Percentiles rank a stretch among this genome's conserved stretches.
Evolutionary conservation across 352 stramenopile species (phyloP).

Genomic region (Pythium scleroteichum): DNA sequence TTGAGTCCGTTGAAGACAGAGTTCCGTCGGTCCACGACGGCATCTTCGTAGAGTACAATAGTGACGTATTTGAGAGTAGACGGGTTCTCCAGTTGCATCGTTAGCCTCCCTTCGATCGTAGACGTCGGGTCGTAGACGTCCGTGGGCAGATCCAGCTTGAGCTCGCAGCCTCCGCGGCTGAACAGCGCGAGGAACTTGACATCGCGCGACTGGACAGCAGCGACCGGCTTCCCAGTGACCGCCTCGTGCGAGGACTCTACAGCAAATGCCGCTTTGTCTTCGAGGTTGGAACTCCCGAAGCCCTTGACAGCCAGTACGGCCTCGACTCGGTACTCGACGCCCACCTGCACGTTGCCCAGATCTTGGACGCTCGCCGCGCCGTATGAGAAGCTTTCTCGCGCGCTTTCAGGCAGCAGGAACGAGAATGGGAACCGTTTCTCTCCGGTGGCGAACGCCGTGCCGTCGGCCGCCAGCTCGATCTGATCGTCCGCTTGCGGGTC

Average conservation of each 20-base stretch:
- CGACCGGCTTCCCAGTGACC: neutral
- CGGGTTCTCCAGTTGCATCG: neutral
- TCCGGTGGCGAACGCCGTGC: neutral
- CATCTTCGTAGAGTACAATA: conserved; percentile 9
- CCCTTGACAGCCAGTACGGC: neutral
- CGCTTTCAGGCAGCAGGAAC: neutral
- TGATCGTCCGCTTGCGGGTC: neutral
- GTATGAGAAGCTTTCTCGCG: conserved; percentile 6
- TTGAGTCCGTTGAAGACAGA: neutral
- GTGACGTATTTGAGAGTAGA: neutral
- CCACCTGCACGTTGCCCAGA: conserved; percentile 4
- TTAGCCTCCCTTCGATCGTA: neutral
- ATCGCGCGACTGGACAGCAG: neutral
- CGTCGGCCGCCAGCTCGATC: conserved; percentile 1
- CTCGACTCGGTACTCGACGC: conserved; percentile 7
- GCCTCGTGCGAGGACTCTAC: neutral
- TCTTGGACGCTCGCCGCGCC: neutral
- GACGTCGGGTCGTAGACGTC: conserved; percentile 1
- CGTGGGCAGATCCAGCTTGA: neutral
- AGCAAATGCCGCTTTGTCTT: neutral
- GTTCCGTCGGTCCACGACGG: conserved; percentile 2
- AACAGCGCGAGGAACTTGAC: conserved; percentile 3
- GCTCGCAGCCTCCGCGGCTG: neutral
- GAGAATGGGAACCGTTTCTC: conserved; percentile 11
- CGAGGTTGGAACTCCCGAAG: neutral